Base-by-base conservation (phyloP, 345 rosid genomes). In the Eucalyptus marginata region DNA sequence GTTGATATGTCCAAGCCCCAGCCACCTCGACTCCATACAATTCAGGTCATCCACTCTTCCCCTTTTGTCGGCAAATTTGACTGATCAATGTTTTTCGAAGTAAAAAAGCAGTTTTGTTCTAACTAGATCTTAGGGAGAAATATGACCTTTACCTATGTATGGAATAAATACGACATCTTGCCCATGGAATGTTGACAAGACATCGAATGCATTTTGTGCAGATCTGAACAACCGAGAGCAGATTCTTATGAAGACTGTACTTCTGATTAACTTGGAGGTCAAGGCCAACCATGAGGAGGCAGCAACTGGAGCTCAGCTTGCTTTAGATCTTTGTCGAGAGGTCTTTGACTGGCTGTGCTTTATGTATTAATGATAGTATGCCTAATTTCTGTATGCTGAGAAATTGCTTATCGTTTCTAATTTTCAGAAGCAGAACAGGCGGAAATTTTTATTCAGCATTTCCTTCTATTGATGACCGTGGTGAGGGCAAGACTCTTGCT, bases 241-340 rank as follows among this genome's bases (percentile, higher is more conserved):
- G 86, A 79, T 88, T 88, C 95, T 92, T 44, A 89, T 96, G 95
- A 97, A 94, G 93, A 90, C 92, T 36, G 96, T 95, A 66, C 93
- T 97, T 87, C 93, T 97, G 89, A 95, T 97, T 91, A 97, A 96
- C 94, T 91, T 97, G 93, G 99, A 97, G 90, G 99, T 97, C 22
- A 97, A 97, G 94, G 99, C 96, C 87, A 97, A 96, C 92, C 97
- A 96, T 71, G 99, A 97, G 89, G 99, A 96, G 92, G 99, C 99
- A 71, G 99, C 99, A 27, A 87, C 93, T 8, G 99, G 99, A 87
- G 99, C 94, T 89, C 95, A 95, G 59, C 96, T 94, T 51, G 92
- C 98, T 68, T 93, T 95, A 89, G 97, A 97, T 89, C 94, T 97
- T 86, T 97, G 99, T 91, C 96, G 93, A 92, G 96, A 95, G 96